Percentiles rank a stretch among this genome's conserved stretches.
These are phyloP conservation scores for Chrysopogon serrulatus DNA, from an alignment of 176 grass and related monocot species.

Conservation along the genomic window DNA sequence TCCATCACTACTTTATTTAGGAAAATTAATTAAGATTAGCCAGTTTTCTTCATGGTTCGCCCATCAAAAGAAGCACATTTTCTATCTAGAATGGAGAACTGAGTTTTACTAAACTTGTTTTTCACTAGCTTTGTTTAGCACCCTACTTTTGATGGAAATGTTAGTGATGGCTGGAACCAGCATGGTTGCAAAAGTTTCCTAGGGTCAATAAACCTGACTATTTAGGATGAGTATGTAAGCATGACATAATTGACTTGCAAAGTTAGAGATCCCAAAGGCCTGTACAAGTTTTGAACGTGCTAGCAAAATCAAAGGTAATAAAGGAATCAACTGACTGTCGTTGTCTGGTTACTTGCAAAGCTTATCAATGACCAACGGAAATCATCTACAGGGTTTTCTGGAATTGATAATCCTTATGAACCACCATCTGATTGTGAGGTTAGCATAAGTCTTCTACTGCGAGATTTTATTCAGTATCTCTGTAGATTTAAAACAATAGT, in stretches of 20 bases:
- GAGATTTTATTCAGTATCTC: neutral
- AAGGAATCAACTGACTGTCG: neutral
- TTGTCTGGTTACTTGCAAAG: neutral
- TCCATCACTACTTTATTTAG: neutral
- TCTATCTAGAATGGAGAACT: too few species aligned
- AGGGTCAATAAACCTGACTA: neutral
- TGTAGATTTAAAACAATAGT: neutral
- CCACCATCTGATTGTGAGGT: constrained; percentile 77
- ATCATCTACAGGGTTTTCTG: constrained; percentile 62
- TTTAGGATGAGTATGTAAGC: neutral
- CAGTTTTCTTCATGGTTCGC: neutral
- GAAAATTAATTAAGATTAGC: neutral
- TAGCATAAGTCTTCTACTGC: neutral
- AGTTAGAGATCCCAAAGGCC: constrained; percentile 79
- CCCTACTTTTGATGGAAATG: neutral
- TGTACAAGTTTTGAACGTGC: constrained; percentile 87
- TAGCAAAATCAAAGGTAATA: constrained; percentile 86
- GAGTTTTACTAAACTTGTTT: neutral
- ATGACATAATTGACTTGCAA: neutral
- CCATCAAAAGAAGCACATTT: too few species aligned
- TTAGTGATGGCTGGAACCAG: neutral
- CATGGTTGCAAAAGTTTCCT: neutral
- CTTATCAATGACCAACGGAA: neutral
- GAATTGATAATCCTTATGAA: constrained; percentile 92
- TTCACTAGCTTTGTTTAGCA: neutral